A percentile compares a stretch with the other conserved stretches of the same genome.
Evolutionary conservation across 306 rosid genomes (phyloP).

Genomic region (Gastrolobium villosum): DNA sequence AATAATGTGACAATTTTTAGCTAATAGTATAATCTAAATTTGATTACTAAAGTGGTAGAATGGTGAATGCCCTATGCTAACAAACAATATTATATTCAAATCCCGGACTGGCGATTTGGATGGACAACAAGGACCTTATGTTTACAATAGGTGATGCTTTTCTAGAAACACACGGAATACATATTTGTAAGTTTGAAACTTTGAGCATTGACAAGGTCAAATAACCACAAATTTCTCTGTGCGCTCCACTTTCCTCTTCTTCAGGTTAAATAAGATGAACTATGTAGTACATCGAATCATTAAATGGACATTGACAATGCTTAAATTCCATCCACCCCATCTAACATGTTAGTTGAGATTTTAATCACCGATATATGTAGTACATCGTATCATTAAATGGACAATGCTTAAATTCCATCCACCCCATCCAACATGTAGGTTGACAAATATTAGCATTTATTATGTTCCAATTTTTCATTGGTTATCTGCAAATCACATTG

Average conservation of each 20-base stretch:
- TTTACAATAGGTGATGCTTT: not conserved
- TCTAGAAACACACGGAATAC: not conserved
- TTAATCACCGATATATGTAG: not conserved
- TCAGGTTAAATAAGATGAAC: not conserved
- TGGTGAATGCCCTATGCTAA: not conserved
- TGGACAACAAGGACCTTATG: not conserved
- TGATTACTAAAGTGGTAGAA: not conserved
- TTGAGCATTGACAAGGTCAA: conserved; percentile 10
- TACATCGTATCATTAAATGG: not conserved
- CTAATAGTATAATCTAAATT: not conserved
- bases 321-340: conserved; percentile 1
- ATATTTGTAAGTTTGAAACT: not conserved
- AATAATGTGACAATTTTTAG: not conserved
- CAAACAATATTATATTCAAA: not conserved
- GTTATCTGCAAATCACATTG: not conserved
- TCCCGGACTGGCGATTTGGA: not conserved
- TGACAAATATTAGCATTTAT: not conserved
- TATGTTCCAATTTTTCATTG: not conserved
- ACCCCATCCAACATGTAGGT: not conserved
- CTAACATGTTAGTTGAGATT: not conserved
- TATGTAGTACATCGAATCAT: not conserved
- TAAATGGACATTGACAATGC: not conserved
- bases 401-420: not conserved
- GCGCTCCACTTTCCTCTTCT: conserved; percentile 6
- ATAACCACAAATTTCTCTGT: conserved; percentile 30